Base-by-base conservation (phyloP, 176 grass and related monocot genomes). In the bread wheat (Triticum aestivum) region DNA sequence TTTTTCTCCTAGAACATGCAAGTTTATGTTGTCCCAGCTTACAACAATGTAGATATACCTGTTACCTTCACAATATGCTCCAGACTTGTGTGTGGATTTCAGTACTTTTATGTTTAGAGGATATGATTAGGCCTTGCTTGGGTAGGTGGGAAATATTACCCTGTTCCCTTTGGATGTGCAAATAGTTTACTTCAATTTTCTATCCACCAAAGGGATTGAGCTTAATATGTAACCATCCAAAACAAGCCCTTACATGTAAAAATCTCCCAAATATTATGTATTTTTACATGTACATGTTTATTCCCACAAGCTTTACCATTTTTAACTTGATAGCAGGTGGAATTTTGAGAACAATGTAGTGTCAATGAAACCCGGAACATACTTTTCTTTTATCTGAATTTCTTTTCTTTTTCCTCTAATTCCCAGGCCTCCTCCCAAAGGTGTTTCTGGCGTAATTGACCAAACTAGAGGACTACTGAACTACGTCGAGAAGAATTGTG, bases 401-500 rank as follows among this genome's bases (percentile, higher is more conserved):
- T 2, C 5, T 11, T 69, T 81, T 37, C 12, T 51, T 68, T 17
- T 75, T 70, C 10, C n/a, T 69, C 15, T 32, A 65, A 72, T 29
- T 51, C 6, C 54, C 30, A 98, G 92, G 79, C 93, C 93, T 77
- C 97, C 94, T 54, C 94, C 97, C 33, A 96, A 94, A 73, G 92
- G 80, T 41, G 70, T 91, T 61, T 35, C 82, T 23, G 96, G 93
- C 39, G 90, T 98, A 67, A 91, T 96, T 66, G 96, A 98, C 82
- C 96, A 98, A 87, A 98, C 96, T 33, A 94, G 96, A 91, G 96
- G 93, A 41, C 79, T 98, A 77, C 69, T 98, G 71, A 49, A 94
- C 88, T 92, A 98, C 27, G 96, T 96, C 3, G 67, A 89, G 32
- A 82, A 84, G 81, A 98, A 96, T 85, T 98, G 97, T 62, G 79